These are phyloP conservation scores for Physcia stellaris DNA, from an alignment of 495 filamentous ascomycete genomes.

Conservation along the genomic window DNA sequence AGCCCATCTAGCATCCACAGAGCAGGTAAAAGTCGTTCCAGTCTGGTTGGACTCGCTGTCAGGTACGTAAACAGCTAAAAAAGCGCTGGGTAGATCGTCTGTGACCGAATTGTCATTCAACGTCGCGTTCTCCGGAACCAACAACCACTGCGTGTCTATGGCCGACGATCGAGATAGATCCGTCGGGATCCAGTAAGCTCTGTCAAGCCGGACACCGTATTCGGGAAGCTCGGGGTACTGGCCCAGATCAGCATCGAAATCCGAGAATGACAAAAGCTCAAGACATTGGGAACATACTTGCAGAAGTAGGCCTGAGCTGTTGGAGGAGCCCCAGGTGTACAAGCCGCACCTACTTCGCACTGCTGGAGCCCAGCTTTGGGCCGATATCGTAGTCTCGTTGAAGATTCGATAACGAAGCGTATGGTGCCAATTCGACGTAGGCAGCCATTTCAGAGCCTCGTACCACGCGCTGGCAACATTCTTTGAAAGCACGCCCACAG, in stretches of 20 bases:
- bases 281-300: background rate
- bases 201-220: background rate
- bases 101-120: constrained; percentile 6
- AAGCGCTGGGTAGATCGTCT: constrained; percentile 5
- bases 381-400: constrained; percentile 3
- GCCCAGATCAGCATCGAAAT: background rate
- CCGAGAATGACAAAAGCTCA: background rate
- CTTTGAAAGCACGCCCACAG: constrained; percentile 1
- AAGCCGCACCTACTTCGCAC: constrained; percentile 4
- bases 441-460: background rate
- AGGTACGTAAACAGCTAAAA: constrained; percentile 1
- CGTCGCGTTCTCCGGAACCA: background rate
- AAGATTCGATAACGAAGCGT: constrained; percentile 2
- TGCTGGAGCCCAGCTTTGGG: constrained; percentile 2
- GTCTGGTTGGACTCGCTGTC: background rate
- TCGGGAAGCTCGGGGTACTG: constrained; percentile 8
- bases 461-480: constrained; percentile 6
- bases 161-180: background rate
- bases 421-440: constrained; percentile 2
- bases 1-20: constrained; percentile 9
- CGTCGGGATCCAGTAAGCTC: background rate
- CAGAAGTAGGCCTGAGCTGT: background rate
- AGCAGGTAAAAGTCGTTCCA: constrained; percentile 2
- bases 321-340: background rate
- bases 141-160: constrained; percentile 4